A percentile compares a stretch with the other conserved stretches of the same genome.
These are phyloP conservation scores for Cerrena zonata DNA, from an alignment of 1,284 basidiomycete species.

Conservation along the genomic window DNA sequence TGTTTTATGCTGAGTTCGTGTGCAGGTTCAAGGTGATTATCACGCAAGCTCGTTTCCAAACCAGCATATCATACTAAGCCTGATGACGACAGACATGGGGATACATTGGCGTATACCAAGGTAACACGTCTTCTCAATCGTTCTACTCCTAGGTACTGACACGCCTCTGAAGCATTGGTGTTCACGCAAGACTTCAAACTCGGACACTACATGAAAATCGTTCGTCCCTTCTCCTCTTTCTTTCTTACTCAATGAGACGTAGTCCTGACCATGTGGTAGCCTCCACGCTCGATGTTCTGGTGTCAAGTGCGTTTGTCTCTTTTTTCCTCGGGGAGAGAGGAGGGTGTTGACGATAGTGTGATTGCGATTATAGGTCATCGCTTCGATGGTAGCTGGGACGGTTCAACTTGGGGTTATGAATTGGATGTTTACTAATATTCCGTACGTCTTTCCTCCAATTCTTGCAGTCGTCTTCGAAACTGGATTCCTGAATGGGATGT, in stretches of 20 bases:
- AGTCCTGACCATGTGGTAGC: constrained; percentile 10
- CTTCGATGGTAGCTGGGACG: constrained; percentile 58
- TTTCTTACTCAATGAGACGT: neutral
- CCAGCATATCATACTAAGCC: constrained; percentile 9
- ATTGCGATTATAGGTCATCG: constrained; percentile 43
- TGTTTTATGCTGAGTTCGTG: neutral
- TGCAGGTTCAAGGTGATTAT: constrained; percentile 25
- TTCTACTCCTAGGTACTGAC: neutral
- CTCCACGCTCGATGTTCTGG: constrained; percentile 52
- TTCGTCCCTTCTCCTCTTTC: neutral
- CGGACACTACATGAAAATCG: constrained; percentile 69
- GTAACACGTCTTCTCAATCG: constrained; percentile 9
- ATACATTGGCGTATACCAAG: constrained; percentile 40
- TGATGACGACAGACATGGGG: constrained; percentile 46
- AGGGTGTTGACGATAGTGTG: neutral
- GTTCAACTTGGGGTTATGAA: constrained; percentile 60
- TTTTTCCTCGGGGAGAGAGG: constrained; percentile 19
- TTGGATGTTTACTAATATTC: constrained; percentile 63
- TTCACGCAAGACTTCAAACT: constrained; percentile 69
- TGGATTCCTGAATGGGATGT: too few species aligned
- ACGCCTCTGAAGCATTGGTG: constrained; percentile 15
- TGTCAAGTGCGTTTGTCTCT: constrained; percentile 28
- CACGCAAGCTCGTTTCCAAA: neutral
- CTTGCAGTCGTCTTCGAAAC: too few species aligned
- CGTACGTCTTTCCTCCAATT: constrained; percentile 15